Percentiles rank a stretch among this genome's conserved stretches.
Conservation (phyloP, 1,284 basidiomycete genomes). For the Rhodofomes roseus region DNA sequence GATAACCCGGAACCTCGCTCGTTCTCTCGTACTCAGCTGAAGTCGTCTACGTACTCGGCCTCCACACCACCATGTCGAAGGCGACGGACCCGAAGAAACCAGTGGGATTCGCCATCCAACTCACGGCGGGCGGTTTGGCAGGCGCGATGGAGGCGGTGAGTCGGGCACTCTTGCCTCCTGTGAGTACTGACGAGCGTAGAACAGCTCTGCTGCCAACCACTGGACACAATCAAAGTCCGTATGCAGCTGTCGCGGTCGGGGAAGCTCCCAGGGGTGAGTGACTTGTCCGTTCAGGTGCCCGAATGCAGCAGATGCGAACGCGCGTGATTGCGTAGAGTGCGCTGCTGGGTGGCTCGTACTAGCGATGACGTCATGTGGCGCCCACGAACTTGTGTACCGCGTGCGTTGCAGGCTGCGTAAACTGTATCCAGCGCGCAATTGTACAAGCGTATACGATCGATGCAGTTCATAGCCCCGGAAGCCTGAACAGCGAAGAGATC, state of each 20-base stretch:
- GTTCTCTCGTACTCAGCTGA: neutral
- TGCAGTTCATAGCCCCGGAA: no score
- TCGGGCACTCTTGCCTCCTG: slow-evolving; percentile 15
- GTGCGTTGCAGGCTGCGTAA: no score
- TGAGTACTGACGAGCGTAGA: neutral
- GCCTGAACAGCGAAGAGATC: no score
- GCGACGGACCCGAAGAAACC: slow-evolving; percentile 58
- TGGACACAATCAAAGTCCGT: slow-evolving; percentile 98
- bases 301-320: neutral
- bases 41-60: neutral
- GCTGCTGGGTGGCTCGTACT: neutral
- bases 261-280: slow-evolving; percentile 74
- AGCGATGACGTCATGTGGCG: neutral
- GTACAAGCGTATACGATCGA: no score
- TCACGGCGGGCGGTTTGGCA: slow-evolving; percentile 88
- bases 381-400: neutral
- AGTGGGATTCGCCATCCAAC: slow-evolving; percentile 83
- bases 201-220: slow-evolving; percentile 75
- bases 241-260: slow-evolving; percentile 94
- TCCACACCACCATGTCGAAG: slow-evolving; percentile 46
- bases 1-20: slow-evolving; percentile 1
- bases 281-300: neutral
- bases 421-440: no score
- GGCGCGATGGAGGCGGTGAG: slow-evolving; percentile 88
- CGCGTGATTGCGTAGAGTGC: neutral